Evolutionary conservation across 2,329 filamentous ascomycete genomes (phyloP).

Genomic region (Calonectria pteridis): DNA sequence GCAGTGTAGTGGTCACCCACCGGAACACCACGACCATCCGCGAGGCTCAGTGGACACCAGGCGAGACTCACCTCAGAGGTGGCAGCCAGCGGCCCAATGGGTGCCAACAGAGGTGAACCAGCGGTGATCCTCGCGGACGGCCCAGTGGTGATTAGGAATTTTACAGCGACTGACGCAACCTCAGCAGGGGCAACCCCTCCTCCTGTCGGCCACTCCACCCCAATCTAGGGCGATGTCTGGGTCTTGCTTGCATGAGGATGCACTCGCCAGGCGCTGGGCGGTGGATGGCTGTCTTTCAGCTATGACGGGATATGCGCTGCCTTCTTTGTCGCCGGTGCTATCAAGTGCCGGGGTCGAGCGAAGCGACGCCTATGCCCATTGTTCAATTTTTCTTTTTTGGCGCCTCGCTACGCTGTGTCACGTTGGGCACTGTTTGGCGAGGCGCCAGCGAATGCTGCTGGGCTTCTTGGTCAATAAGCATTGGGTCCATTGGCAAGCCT

Average conservation of each 20-base stretch:
- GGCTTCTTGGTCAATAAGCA: background rate
- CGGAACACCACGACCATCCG: background rate
- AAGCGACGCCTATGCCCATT: constrained; percentile 8
- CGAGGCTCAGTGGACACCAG: constrained; percentile 20
- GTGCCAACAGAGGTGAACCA: constrained; percentile 16
- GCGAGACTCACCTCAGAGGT: constrained; percentile 21
- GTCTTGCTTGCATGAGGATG: constrained; percentile 26
- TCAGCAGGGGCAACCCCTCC: constrained; percentile 21
- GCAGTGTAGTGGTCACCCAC: constrained; percentile 21
- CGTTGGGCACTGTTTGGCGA: constrained; percentile 15
- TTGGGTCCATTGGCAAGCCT: constrained; percentile 17
- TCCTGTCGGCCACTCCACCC: constrained; percentile 19
- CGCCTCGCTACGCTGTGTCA: constrained; percentile 4
- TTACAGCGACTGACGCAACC: constrained; percentile 25
- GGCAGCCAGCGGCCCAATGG: constrained; percentile 7
- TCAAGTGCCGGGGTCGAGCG: constrained; percentile 1
- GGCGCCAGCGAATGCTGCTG: background rate
- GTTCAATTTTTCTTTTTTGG: background rate
- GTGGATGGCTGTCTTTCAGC: constrained; percentile 15
- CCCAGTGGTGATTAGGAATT: constrained; percentile 21
- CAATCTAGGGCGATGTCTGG: constrained; percentile 22
- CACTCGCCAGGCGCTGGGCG: constrained; percentile 1
- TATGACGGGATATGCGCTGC: constrained; percentile 10
- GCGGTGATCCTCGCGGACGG: constrained; percentile 12
- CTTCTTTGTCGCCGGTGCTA: background rate